Base-by-base conservation (phyloP, 768 basidiomycete genomes). In the Phlegmacium glaucopus region DNA sequence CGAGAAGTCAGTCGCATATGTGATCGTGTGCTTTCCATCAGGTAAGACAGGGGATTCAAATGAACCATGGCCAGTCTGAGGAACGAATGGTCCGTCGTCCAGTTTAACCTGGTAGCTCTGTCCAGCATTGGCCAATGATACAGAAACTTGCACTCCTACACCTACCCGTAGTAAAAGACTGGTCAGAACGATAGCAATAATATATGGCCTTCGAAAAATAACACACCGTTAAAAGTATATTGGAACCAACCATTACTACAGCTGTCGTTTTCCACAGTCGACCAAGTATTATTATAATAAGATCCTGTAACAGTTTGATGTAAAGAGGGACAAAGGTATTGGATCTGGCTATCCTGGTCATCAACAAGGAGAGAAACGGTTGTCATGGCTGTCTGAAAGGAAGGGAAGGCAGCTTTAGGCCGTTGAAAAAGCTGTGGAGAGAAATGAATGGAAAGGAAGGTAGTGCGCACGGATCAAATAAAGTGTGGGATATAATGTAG, bases 201-300 rank as follows among this genome's bases (percentile, higher is more conserved):
- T n/a, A 15, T 13, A 16, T 25, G 9, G n/a, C 6, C 11, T 9
- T 13, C 22, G 10, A 12, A 29, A 6, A 32, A 34, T 16, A 18
- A 42, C 61, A 32, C 47, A 72, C 71, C 72, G 42, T 65, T 59
- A 55, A 73, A 74, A n/a, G 56, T 52, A 43, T 71, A 66, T 41
- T 64, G 50, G 50, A 73, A 73, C 71, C 71, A 73, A 30, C 68
- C 71, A 41, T 61, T 56, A 18, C 26, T 52, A 44, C 73, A 73
- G 16, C 51, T 48, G 27, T 57, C 51, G 41, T 57, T 58, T 16
- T 60, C 53, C 29, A 67, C 62, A 10, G 65, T 61, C 8, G 70
- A 67, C 71, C 72, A 72, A 4, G 70, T 71, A 49, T 67, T 64
- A 50, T 67, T 69, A 49, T 63, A 68, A 52, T 68, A 72, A 13